phyloP scores from a whole-genome alignment of 139 green algal species.

The Chlorella sorokiniana region DNA sequence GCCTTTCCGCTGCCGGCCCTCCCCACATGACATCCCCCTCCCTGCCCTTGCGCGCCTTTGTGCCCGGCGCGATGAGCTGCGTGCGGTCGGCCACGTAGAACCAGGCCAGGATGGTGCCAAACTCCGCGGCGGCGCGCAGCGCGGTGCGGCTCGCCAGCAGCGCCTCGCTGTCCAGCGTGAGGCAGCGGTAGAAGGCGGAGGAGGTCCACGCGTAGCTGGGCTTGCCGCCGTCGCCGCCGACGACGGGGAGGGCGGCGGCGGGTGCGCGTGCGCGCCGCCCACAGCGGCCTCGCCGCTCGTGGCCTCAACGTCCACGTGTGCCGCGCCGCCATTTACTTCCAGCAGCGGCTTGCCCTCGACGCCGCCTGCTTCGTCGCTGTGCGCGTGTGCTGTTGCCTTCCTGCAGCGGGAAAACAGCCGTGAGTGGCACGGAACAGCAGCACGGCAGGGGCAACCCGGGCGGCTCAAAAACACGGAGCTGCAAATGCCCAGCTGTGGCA shows the following conservation, averaged over 20 bases:
- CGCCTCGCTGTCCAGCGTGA: conserved; percentile 45
- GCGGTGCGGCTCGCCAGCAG: conserved; percentile 13
- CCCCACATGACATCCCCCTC: too few relatives aligned
- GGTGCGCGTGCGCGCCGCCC: not conserved
- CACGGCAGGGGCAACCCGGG: not conserved
- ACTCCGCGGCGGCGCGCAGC: conserved; percentile 63
- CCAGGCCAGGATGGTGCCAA: conserved; percentile 85
- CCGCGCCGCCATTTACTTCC: not conserved
- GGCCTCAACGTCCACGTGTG: conserved; percentile 14
- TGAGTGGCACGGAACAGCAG: not conserved
- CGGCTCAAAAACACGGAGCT: not conserved
- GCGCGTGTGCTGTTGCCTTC: conserved; percentile 5
- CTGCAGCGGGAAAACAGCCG: not conserved
- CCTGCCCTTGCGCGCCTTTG: conserved; percentile 41
- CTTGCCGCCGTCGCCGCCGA: not conserved
- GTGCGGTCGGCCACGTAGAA: conserved; percentile 91
- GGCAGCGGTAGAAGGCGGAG: conserved; percentile 37
- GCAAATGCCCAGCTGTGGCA: not conserved
- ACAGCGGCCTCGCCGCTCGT: not conserved
- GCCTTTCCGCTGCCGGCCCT: too few relatives aligned
- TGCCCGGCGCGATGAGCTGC: conserved; percentile 45
- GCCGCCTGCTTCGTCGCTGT: not conserved
- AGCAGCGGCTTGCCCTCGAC: conserved; percentile 24
- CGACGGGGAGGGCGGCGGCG: not conserved
- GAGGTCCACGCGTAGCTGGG: conserved; percentile 16